phyloP scores from a whole-genome alignment of 1,139 yeast species.

The Insectozyma bohioensis region DNA sequence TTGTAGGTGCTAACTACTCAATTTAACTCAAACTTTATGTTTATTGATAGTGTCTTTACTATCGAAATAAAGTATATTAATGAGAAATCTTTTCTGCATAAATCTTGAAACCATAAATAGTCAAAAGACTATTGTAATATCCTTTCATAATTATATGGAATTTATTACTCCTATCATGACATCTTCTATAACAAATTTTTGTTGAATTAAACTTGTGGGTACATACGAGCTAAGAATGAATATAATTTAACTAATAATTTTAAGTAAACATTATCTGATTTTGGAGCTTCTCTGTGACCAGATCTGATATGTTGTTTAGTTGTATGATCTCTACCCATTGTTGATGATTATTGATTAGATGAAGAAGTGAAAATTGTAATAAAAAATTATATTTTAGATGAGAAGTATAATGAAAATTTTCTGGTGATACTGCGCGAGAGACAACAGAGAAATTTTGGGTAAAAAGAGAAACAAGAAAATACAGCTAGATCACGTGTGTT shows the following conservation, averaged over 20 bases:
- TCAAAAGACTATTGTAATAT: constrained; percentile 1
- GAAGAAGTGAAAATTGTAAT: too few relatives aligned
- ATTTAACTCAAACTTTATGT: constrained; percentile 5
- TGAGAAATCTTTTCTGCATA: constrained; percentile 8
- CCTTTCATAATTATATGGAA: constrained; percentile 2
- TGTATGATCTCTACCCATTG: constrained; percentile 98
- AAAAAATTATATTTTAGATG: too few relatives aligned
- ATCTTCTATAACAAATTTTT: constrained; percentile 8
- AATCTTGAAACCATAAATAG: constrained; percentile 9
- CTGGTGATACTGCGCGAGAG: too few relatives aligned
- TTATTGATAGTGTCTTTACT: constrained; percentile 15
- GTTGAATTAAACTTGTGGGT: too few relatives aligned
- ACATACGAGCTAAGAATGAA: constrained; percentile 99
- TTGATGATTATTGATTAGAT: too few relatives aligned
- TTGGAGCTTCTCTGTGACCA: constrained; percentile 98
- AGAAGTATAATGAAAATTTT: too few relatives aligned
- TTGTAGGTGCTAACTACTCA: constrained; percentile 14
- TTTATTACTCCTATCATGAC: constrained; percentile 1
- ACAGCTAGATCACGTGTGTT: too few relatives aligned
- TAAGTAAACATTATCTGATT: constrained; percentile 99
- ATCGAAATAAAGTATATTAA: constrained; percentile 9
- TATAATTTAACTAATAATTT: constrained; percentile 95
- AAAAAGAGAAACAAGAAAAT: too few relatives aligned
- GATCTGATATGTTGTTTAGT: constrained; percentile 93
- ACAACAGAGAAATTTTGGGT: too few relatives aligned